Evolutionary conservation across 495 filamentous ascomycete genomes (phyloP), one percentile per base, ranked within the genome.

Genomic region (Penicillium robsamsonii): DNA sequence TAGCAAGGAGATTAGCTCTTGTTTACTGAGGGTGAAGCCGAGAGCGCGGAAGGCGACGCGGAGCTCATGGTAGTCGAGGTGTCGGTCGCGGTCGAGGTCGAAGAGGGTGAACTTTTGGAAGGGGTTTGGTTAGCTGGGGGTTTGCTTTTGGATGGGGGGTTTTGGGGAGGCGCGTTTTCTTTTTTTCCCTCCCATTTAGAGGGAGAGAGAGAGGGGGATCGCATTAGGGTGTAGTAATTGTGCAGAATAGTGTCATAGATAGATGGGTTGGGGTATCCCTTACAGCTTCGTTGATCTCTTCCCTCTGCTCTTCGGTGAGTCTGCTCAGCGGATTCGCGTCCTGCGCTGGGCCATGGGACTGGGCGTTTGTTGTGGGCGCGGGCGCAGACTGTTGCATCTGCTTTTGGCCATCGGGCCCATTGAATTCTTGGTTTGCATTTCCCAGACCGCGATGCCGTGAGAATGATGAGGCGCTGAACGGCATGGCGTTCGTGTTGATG

Each of bases 61-160:
- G 70, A 97, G 89, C 72, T 97, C 93, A 72, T 96, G 92, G 83
- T 96, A 97, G 73, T 96, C 92, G 61, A 97, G 91, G 64, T 89
- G 82, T 50, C 84, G 81, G 78, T 97, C 92, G 75, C 93, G 92
- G 81, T 97, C 94, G 56, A 96, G 88, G 73, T 97, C 93, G 79
- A 97, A 97, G 69, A 97, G 88, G 52, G 84, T 86, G 76, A 97
- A 97, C 92, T 97, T 35, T n/a, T n/a, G 13, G 35, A 37, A 15
- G 13, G 56, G 7, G 15, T 4, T 17, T 37, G 37, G 47, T 69
- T 63, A 59, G 61, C n/a, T 53, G 18, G n/a, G 27, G 27, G 45
- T 51, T 53, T 40, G 27, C 33, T 47, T 53, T 45, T 40, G 50
- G 20, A 42, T 12, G 11, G 35, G 35, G 5, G 46, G 3, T 49